Conservation (phyloP, 768 basidiomycete species). For the Cyathus striatus region DNA sequence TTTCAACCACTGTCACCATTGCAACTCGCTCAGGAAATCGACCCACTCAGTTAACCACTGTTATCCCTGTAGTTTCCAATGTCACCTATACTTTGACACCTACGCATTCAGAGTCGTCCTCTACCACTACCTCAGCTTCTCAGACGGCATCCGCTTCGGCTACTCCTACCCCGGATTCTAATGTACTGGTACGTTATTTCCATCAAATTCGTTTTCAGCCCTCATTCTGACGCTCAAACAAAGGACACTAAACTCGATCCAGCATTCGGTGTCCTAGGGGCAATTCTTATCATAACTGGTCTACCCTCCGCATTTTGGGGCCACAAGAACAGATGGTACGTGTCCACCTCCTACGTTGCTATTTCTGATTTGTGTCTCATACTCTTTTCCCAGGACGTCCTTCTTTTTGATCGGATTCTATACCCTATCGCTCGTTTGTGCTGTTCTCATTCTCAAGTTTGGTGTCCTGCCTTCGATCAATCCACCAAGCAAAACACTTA, state of each 20-base stretch:
- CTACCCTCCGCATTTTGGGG: constrained; percentile 88
- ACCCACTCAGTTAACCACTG: constrained; percentile 44
- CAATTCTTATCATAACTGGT: constrained; percentile 83
- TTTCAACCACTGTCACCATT: constrained; percentile 38
- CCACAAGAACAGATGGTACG: constrained; percentile 92
- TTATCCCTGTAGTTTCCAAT: constrained; percentile 58
- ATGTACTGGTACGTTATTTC: constrained; percentile 33
- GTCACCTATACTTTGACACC: constrained; percentile 52
- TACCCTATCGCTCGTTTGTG: constrained; percentile 77
- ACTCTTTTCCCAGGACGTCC: constrained; percentile 60
- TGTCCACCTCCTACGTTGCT: constrained; percentile 11
- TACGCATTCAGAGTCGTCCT: constrained; percentile 33
- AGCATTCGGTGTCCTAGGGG: constrained; percentile 86
- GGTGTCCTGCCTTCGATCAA: constrained; percentile 83
- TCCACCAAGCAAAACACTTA: constrained; percentile 70
- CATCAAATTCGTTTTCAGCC: neutral
- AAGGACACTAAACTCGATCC: constrained; percentile 73
- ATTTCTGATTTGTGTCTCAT: constrained; percentile 10
- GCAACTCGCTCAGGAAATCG: constrained; percentile 46
- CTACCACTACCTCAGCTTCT: constrained; percentile 36
- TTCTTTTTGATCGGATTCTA: constrained; percentile 94
- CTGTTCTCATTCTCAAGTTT: constrained; percentile 83
- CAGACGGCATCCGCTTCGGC: constrained; percentile 34
- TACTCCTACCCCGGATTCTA: constrained; percentile 38
- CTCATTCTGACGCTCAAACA: constrained; percentile 13